Base-by-base conservation (phyloP, 371 early-diverging fungal genomes). In the Rhizopus stolonifer region DNA sequence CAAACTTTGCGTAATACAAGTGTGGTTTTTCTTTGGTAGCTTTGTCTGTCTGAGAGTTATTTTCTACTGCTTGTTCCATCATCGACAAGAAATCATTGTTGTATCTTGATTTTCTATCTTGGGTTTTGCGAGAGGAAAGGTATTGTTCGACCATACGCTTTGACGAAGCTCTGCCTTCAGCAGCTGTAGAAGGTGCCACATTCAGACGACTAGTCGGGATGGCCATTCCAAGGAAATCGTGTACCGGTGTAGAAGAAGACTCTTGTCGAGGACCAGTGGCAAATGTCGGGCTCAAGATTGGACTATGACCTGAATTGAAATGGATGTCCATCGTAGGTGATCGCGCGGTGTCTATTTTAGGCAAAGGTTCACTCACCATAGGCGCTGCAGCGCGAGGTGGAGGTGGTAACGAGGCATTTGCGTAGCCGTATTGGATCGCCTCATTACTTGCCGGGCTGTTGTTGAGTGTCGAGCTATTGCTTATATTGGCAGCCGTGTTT, bases 1-100 rank as follows among this genome's bases (percentile, higher is more conserved):
- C 84, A 55, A 84, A 89, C 52, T 86, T 85, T 4, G 91, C 87
- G 47, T 85, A 84, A 53, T 85, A 90, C 46, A 85, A 70, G 26
- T 65, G 63, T 4, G 77, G 77, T 10, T 29, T 77, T 56, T 72
- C 69, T 56, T 75, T 67, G n/a, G 60, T 64, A 13, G 64, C 72
- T 19, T 43, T 18, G 19, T 24, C 32, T 6, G 2, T 1, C 6
- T 46, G 31, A 7, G 46, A 54, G 50, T 74, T 79, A 22, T 71
- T 79, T n/a, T 42, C 52, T 11, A 68, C 63, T 9, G 73, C 80
- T 8, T 56, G 61, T 13, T 58, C 66, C 61, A 70, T 58, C n/a
- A 68, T 70, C 0, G 64, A 57, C 2, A 60, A 62, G 23, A 80
- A 80, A 40, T 71, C 66, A 7, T 72, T 74, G 10, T 70, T 71